Percentiles rank a stretch among this genome's conserved stretches.
phyloP scores from a whole-genome alignment of 169 alveolate species.

The Besnoitia besnoiti region DNA sequence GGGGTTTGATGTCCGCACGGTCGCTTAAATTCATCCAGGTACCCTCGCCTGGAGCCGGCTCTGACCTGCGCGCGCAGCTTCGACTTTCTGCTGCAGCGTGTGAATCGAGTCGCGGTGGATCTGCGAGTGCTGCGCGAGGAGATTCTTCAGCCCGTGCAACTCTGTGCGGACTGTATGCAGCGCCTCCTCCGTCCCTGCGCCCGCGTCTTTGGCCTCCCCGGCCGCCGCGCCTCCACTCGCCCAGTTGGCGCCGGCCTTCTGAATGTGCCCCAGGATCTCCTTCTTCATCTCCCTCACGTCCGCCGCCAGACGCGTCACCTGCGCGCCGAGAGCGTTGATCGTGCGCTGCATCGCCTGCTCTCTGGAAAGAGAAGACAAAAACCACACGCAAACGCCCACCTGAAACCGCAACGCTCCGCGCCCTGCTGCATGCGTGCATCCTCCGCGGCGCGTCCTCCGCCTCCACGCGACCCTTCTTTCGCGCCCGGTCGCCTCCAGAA shows the following conservation, averaged over 20 bases:
- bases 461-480: not conserved
- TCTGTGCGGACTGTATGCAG: not conserved
- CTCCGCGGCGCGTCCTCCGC: not conserved
- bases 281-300: constrained; percentile 72
- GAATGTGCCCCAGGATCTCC: constrained; percentile 4
- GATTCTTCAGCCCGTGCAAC: not conserved
- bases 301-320: constrained; percentile 64
- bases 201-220: not conserved
- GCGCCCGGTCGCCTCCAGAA: not conserved
- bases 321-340: constrained; percentile 68
- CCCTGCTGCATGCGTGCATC: not conserved
- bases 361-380: constrained; percentile 47
- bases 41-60: too few species aligned
- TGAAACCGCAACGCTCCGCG: not conserved
- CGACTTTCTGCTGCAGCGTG: constrained; percentile 38
- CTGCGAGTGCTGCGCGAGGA: constrained; percentile 18
- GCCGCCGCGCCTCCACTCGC: not conserved
- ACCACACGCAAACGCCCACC: not conserved
- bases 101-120: constrained; percentile 67
- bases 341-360: constrained; percentile 74
- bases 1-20: too few species aligned
- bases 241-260: constrained; percentile 5
- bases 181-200: not conserved
- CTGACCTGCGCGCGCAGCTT: constrained; percentile 8
- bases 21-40: too few species aligned